These are phyloP conservation scores for Jamesozyma gamospora DNA, from an alignment of 805 yeast species.

Conservation along the genomic window DNA sequence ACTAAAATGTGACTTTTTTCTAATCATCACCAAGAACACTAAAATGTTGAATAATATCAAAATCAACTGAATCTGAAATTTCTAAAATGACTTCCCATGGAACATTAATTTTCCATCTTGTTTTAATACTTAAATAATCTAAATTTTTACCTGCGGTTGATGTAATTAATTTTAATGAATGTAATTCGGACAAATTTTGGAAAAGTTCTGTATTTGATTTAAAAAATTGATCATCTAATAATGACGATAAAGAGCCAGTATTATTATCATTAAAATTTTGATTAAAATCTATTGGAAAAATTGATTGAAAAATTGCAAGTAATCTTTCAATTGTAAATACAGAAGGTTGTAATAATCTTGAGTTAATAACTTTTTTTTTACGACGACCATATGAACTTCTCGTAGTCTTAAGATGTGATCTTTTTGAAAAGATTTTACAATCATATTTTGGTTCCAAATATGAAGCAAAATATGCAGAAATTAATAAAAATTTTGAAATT, in stretches of 20 bases:
- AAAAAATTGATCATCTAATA: conserved; percentile 19
- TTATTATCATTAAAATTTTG: neutral
- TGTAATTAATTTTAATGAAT: conserved; percentile 41
- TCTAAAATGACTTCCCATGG: conserved; percentile 54
- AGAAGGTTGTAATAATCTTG: conserved; percentile 59
- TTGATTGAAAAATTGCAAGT: conserved; percentile 68
- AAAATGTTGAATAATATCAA: conserved; percentile 58
- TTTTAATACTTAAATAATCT: conserved; percentile 55
- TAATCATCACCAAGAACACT: conserved; percentile 12
- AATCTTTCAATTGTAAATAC: conserved; percentile 70
- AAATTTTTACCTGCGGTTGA: conserved; percentile 32
- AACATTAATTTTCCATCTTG: conserved; percentile 72
- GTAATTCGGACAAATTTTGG: conserved; percentile 49
- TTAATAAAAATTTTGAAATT: conserved; percentile 58
- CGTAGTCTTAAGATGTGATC: conserved; percentile 35
- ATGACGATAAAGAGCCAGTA: conserved; percentile 14
- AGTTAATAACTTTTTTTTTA: conserved; percentile 41
- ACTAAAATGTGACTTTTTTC: too few relatives aligned
- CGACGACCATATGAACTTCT: conserved; percentile 34
- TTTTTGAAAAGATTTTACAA: conserved; percentile 54
- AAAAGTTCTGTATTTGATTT: conserved; percentile 40
- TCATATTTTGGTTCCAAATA: conserved; percentile 63
- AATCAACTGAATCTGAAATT: conserved; percentile 52
- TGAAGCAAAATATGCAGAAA: conserved; percentile 79
- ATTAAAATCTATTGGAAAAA: conserved; percentile 37